Percentiles rank a stretch among this genome's conserved stretches.
phyloP scores from a whole-genome alignment of 2,329 filamentous ascomycete genomes.

The Monosporascus sp. region DNA sequence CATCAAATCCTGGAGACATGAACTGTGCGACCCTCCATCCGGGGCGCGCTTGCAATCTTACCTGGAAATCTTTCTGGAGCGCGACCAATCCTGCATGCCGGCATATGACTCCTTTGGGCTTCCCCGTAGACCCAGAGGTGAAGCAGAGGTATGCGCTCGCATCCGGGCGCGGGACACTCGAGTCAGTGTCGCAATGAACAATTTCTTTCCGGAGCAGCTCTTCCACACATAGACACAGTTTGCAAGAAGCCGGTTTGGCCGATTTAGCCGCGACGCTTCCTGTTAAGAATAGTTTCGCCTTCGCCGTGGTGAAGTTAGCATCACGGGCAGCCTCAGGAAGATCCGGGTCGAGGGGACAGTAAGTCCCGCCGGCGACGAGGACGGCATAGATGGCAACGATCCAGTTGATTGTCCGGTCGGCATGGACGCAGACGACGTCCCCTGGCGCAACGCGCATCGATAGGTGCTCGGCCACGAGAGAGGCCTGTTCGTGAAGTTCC shows the following conservation, averaged over 20 bases:
- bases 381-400: conserved; percentile 28
- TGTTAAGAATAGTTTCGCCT: conserved; percentile 20
- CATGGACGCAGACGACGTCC: conserved; percentile 28
- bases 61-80: no score
- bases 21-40: conserved; percentile 1
- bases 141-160: neutral
- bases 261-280: conserved; percentile 1
- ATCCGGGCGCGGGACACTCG: no score
- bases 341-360: conserved; percentile 23
- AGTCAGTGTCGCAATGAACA: no score
- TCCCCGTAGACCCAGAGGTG: conserved; percentile 1
- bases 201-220: neutral
- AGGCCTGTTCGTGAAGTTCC: neutral
- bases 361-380: conserved; percentile 26
- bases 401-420: conserved; percentile 29
- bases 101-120: conserved; percentile 1
- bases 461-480: conserved; percentile 5
- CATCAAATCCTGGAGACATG: conserved; percentile 3
- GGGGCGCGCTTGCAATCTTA: neutral
- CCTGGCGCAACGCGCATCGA: conserved; percentile 1
- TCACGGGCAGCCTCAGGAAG: conserved; percentile 16
- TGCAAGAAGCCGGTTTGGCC: neutral
- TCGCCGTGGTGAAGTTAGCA: conserved; percentile 15
- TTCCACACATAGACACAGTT: neutral
- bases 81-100: neutral